These are phyloP conservation scores for Notholithocarpus densiflorus DNA, from an alignment of 306 rosid genomes.

Conservation along the genomic window DNA sequence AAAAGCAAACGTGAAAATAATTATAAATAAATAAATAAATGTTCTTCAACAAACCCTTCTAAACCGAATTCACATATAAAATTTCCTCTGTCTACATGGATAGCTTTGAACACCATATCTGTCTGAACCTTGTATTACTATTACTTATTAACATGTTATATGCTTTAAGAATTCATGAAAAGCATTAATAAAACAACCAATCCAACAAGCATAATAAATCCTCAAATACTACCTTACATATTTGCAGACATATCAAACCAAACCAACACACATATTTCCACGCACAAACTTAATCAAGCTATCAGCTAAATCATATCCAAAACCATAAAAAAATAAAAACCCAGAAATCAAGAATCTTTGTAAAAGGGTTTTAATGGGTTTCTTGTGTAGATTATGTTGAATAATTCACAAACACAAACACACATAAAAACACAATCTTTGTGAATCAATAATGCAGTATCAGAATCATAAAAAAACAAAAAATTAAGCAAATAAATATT, in stretches of 20 bases:
- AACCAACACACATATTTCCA: neutral
- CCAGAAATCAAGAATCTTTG: too few relatives aligned
- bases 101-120: neutral
- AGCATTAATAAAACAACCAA: neutral
- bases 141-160: too few relatives aligned
- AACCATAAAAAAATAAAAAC: neutral
- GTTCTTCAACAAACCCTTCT: neutral
- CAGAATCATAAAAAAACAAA: neutral
- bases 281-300: neutral
- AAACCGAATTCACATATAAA: neutral
- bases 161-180: neutral
- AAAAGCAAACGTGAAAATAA: neutral
- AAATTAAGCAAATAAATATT: too few relatives aligned
- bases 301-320: neutral
- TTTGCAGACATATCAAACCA: neutral
- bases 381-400: too few relatives aligned
- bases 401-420: too few relatives aligned
- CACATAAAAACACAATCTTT: neutral
- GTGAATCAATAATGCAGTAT: neutral
- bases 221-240: neutral
- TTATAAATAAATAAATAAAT: neutral
- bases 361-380: too few relatives aligned
- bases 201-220: neutral
- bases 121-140: neutral
- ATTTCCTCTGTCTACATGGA: neutral